phyloP scores from a whole-genome alignment of 371 early-diverging fungal species.

The Neoconidiobolus thromboides region DNA sequence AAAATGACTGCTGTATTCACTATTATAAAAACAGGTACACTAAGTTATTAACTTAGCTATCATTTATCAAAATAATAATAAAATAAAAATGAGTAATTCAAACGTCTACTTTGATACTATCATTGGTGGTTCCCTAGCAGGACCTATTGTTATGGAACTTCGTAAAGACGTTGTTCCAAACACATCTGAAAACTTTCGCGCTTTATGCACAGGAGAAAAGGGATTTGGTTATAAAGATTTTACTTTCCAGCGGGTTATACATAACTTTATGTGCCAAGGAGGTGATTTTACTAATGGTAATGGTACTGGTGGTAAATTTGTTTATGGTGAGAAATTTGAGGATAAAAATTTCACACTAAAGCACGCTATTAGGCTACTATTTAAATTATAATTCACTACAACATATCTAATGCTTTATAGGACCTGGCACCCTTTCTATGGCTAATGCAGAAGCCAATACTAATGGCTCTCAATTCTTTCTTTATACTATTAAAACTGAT shows the following conservation, averaged over 20 bases:
- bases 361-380: slow-evolving; percentile 42
- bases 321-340: slow-evolving; percentile 85
- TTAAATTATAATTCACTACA: background rate
- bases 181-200: slow-evolving; percentile 94
- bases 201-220: slow-evolving; percentile 78
- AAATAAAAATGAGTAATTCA: slow-evolving; percentile 20
- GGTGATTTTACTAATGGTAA: slow-evolving; percentile 91
- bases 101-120: slow-evolving; percentile 56
- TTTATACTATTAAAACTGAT: slow-evolving; percentile 58
- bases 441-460: slow-evolving; percentile 88
- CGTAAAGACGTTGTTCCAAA: slow-evolving; percentile 77
- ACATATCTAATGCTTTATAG: slow-evolving; percentile 22
- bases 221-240: slow-evolving; percentile 31
- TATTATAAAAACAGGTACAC: too few relatives aligned
- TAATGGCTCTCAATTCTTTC: slow-evolving; percentile 53
- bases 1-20: too few relatives aligned
- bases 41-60: too few relatives aligned
- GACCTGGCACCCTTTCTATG: slow-evolving; percentile 72
- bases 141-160: slow-evolving; percentile 73
- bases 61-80: too few relatives aligned
- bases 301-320: slow-evolving; percentile 95
- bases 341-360: slow-evolving; percentile 97
- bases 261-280: slow-evolving; percentile 98
- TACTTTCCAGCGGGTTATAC: slow-evolving; percentile 84
- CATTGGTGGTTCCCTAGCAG: slow-evolving; percentile 47